phyloP scores from a whole-genome alignment of 192 early-diverging fungal species.

The Chytriomyces sp. region DNA sequence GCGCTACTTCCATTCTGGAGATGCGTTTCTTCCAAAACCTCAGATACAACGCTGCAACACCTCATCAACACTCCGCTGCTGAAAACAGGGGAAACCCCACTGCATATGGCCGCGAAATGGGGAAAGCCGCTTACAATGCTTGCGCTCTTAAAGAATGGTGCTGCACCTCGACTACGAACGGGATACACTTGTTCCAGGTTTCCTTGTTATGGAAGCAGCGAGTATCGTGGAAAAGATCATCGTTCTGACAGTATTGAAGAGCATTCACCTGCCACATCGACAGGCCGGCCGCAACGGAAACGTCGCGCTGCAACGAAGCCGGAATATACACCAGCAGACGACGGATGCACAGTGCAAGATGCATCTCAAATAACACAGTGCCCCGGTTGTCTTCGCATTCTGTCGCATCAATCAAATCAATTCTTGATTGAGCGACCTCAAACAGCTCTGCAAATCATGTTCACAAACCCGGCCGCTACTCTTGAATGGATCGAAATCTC shows the following conservation, averaged over 20 bases:
- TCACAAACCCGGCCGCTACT: neutral
- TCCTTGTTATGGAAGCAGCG: neutral
- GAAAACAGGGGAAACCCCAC: neutral
- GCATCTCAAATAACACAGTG: neutral
- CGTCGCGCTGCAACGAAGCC: neutral
- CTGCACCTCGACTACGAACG: neutral
- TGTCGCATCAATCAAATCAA: neutral
- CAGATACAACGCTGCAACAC: neutral
- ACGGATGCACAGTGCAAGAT: neutral
- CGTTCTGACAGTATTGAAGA: neutral
- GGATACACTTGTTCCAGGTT: constrained; percentile 9
- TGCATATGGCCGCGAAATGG: constrained; percentile 23
- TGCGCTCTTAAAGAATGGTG: constrained; percentile 9
- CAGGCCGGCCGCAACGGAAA: neutral
- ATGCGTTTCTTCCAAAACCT: neutral
- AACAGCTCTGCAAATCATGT: neutral
- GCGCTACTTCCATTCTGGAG: neutral
- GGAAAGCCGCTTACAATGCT: constrained; percentile 7
- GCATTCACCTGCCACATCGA: neutral
- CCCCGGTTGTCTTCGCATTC: neutral
- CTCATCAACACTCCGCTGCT: constrained; percentile 8
- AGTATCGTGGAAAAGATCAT: neutral
- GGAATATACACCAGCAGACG: neutral
- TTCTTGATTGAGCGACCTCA: neutral
- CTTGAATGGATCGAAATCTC: neutral